phyloP scores from a whole-genome alignment of 2,329 filamentous ascomycete species.

The Alternaria alternata region DNA sequence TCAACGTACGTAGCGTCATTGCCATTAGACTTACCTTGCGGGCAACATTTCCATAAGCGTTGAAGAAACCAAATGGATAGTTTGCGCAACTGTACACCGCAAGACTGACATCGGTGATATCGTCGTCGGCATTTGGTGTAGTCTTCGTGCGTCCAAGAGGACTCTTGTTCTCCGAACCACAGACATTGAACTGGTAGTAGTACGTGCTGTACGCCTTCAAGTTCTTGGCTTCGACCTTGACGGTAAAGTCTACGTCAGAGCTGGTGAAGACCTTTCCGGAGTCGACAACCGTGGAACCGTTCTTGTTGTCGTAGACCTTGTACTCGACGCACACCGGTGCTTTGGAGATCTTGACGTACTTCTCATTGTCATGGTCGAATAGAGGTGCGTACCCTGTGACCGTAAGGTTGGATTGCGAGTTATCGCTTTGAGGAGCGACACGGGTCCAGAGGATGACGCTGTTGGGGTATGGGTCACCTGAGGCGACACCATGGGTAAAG shows the following conservation, averaged over 20 bases:
- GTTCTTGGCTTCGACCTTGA: slow-evolving; percentile 69
- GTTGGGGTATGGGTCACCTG: slow-evolving; percentile 56
- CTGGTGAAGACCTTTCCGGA: slow-evolving; percentile 72
- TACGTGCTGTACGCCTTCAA: slow-evolving; percentile 71
- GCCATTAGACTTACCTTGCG: slow-evolving; percentile 32
- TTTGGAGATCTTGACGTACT: slow-evolving; percentile 62
- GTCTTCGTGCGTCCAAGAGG: slow-evolving; percentile 75
- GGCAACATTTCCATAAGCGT: slow-evolving; percentile 55
- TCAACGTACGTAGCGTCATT: not conserved
- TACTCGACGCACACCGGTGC: slow-evolving; percentile 74
- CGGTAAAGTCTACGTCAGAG: slow-evolving; percentile 77
- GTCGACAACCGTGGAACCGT: slow-evolving; percentile 59
- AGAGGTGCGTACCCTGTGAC: slow-evolving; percentile 65
- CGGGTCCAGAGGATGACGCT: slow-evolving; percentile 48
- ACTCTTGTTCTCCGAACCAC: slow-evolving; percentile 67
- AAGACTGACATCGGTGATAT: slow-evolving; percentile 66
- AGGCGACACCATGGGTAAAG: slow-evolving; percentile 57
- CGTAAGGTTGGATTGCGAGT: slow-evolving; percentile 56
- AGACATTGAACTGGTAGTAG: slow-evolving; percentile 75
- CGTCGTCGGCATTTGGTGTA: slow-evolving; percentile 64
- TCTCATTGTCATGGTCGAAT: slow-evolving; percentile 63
- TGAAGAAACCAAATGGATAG: slow-evolving; percentile 58
- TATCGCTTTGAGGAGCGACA: slow-evolving; percentile 49
- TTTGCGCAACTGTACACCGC: slow-evolving; percentile 76
- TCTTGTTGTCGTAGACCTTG: slow-evolving; percentile 62